A percentile compares a stretch with the other conserved stretches of the same genome.
phyloP scores from a whole-genome alignment of 148 eudicot genomes.

The Amaranthus cruentus region DNA sequence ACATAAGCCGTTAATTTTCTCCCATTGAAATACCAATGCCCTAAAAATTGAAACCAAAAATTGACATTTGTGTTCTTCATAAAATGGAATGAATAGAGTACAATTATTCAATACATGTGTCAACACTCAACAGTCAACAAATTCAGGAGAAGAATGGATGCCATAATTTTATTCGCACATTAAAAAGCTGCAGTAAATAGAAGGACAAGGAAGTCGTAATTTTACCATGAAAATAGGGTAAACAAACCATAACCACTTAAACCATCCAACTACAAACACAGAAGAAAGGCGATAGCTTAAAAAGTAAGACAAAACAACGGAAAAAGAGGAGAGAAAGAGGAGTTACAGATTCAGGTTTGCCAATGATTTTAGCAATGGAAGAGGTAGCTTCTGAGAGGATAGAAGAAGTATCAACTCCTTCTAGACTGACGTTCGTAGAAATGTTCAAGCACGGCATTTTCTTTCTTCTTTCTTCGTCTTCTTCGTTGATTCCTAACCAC shows the following conservation, averaged over 20 bases:
- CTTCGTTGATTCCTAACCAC: not conserved
- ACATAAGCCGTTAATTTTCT: no score
- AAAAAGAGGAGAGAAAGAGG: conserved; percentile 8
- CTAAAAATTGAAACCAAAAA: no score
- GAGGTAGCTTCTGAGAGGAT: conserved; percentile 86
- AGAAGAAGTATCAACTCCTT: conserved; percentile 75
- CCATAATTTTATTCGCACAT: no score
- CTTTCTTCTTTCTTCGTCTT: not conserved
- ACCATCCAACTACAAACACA: not conserved
- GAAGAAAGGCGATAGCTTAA: not conserved
- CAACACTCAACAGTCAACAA: no score
- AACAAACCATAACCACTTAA: not conserved
- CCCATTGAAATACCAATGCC: no score
- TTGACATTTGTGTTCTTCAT: no score
- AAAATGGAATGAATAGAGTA: no score
- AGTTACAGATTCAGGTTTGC: conserved; percentile 65
- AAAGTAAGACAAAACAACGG: not conserved
- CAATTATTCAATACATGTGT: no score
- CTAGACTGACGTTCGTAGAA: conserved; percentile 77
- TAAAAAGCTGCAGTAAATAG: no score
- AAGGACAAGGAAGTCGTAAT: not conserved
- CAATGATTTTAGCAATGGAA: conserved; percentile 62
- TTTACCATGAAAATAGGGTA: not conserved
- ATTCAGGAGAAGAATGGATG: no score
- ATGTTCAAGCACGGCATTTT: conserved; percentile 84